Evolutionary conservation across 169 alveolate genomes (phyloP), one percentile per base, ranked within the genome.

Genomic region (Eimeria necatrix): DNA sequence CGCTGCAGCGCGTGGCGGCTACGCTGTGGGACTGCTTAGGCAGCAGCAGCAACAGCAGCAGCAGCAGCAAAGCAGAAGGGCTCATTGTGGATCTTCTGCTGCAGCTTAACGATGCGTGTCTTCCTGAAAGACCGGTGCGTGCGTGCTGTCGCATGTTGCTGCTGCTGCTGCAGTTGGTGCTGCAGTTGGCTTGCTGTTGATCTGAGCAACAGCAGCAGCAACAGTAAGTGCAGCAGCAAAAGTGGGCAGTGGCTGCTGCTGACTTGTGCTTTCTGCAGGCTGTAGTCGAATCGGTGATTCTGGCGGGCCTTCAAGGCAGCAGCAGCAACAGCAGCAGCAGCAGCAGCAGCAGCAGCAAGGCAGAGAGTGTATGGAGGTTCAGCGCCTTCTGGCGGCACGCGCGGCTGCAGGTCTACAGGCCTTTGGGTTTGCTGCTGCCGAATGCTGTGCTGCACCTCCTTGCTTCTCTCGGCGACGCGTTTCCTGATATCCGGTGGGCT

Each of bases 1-100:
- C 16, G 90, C 90, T 81, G 64, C 93, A 85, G 93, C 93, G 78
- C 76, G 85, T 64, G 73, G 93, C 93, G 16, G n/a, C 78, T 16
- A 26, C 81, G 9, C 85, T 87, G 70, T 83, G 91, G 91, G 91
- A 83, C 59, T 59, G 73, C 22, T 49, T 83, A 52, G 56, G 91
- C 76, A 22, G 49, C 91, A 46, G 64, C 64, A 68, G 76, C 92
- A 20, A 49, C 85, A 60, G 81, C 92, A 16, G 81, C 80, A 32
- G 48, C 10, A 9, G 61, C 76, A 59, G 85, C 84, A 64, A 12
- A 22, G 61, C 2, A 49, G 84, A 64, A 68, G 93, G 70, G 70
- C 73, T 48, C 12, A 51, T 87, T n/a, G 93, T 73, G 18, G 93
- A 61, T 49, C 16, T 87, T 9, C 83, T 87, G 70, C 71, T 87